A percentile compares a stretch with the other conserved stretches of the same genome.
Evolutionary conservation across 306 rosid genomes (phyloP).

Genomic region (Dalbergia cultrata): DNA sequence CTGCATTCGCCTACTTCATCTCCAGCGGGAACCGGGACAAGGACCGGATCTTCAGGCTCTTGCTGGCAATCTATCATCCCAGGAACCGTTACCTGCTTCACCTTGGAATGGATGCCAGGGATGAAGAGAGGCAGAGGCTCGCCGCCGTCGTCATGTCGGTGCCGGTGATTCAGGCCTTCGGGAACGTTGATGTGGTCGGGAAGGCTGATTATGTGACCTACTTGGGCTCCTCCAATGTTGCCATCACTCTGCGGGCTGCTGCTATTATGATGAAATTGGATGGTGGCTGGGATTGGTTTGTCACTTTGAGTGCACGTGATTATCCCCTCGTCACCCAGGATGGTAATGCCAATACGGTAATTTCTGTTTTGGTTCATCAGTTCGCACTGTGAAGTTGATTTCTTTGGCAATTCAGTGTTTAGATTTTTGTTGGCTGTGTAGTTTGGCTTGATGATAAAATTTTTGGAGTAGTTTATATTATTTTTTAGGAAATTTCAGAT

Average conservation of each 20-base stretch:
- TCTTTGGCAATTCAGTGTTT: not conserved
- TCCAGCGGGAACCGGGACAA: conserved; percentile 68
- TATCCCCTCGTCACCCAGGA: conserved; percentile 90
- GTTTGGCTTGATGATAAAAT: not conserved
- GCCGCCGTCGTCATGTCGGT: conserved; percentile 55
- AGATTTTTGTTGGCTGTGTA: not conserved
- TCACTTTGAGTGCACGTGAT: conserved; percentile 78
- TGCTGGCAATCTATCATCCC: conserved; percentile 83
- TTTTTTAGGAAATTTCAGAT: too few relatives aligned
- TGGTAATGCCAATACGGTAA: conserved; percentile 71
- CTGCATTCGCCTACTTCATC: conserved; percentile 83
- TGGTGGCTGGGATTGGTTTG: conserved; percentile 81
- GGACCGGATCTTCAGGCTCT: conserved; percentile 74
- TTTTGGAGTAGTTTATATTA: not conserved
- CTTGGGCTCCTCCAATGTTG: conserved; percentile 74
- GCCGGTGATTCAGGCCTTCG: conserved; percentile 73
- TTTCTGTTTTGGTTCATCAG: conserved; percentile 36
- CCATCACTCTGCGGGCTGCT: conserved; percentile 77
- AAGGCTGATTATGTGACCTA: conserved; percentile 77
- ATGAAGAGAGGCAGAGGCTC: conserved; percentile 65
- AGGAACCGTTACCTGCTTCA: conserved; percentile 78
- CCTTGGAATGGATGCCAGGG: conserved; percentile 67
- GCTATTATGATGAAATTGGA: conserved; percentile 76
- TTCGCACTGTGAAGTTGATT: not conserved
- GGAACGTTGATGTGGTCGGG: conserved; percentile 84